Percentiles rank a stretch among this genome's conserved stretches.
These are phyloP conservation scores for Coemansia sp. DNA, from an alignment of 192 early-diverging fungal genomes.

Conservation along the genomic window DNA sequence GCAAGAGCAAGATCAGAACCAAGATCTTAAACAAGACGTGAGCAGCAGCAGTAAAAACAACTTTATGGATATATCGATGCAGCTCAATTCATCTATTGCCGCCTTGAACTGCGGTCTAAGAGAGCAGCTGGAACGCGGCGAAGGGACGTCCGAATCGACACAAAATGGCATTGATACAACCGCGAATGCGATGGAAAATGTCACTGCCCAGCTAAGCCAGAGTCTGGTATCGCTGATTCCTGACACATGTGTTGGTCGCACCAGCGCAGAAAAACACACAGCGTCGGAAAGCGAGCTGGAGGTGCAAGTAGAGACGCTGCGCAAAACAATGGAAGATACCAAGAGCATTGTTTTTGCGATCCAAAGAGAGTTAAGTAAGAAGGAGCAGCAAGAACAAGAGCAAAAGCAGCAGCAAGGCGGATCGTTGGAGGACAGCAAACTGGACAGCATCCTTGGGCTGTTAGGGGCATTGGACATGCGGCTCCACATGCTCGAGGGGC, in stretches of 20 bases:
- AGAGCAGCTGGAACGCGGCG: conserved; percentile 19
- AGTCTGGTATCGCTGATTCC: conserved; percentile 10
- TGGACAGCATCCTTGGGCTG: conserved; percentile 39
- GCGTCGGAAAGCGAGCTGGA: conserved; percentile 23
- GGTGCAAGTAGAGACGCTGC: conserved; percentile 37
- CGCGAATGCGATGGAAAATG: conserved; percentile 11
- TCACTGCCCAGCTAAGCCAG: conserved; percentile 15
- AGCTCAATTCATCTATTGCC: conserved; percentile 33
- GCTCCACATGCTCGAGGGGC: conserved; percentile 45
- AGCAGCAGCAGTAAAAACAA: background rate
- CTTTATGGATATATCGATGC: conserved; percentile 36
- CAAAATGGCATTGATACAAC: conserved; percentile 4
- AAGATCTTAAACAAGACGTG: conserved; percentile 9
- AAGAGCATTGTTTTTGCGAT: conserved; percentile 41
- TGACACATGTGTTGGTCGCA: background rate
- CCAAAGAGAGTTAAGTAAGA: conserved; percentile 29
- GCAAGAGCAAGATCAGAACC: conserved; percentile 3
- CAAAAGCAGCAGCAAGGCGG: background rate
- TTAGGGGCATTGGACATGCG: conserved; percentile 51
- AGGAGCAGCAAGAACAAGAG: conserved; percentile 12
- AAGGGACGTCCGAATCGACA: background rate
- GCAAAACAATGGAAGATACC: conserved; percentile 49
- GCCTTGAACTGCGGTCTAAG: conserved; percentile 35
- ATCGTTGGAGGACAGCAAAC: conserved; percentile 26
- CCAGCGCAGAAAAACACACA: background rate